Evolutionary conservation across 768 basidiomycete species (phyloP).

Genomic region (Cystofilobasidium bisporidii): DNA sequence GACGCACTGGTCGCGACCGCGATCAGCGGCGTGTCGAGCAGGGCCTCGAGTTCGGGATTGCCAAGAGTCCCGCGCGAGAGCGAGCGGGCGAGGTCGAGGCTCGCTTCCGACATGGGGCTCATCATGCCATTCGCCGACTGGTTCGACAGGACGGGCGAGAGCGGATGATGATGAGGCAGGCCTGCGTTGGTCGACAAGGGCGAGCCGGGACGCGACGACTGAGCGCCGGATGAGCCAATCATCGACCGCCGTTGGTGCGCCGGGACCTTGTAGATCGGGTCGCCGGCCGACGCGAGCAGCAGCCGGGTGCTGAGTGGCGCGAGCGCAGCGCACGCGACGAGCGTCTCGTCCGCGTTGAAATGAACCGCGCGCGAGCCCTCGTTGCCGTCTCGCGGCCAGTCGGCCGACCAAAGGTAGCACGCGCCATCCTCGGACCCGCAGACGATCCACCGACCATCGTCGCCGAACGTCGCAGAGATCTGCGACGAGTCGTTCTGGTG

Average conservation of each 20-base stretch:
- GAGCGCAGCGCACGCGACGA: slow-evolving; percentile 29
- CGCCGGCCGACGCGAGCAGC: slow-evolving; percentile 29
- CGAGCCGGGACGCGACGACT: not conserved
- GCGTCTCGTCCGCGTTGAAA: not conserved
- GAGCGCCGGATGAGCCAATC: not conserved
- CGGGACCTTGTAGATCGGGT: slow-evolving; percentile 27
- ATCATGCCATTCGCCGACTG: not conserved
- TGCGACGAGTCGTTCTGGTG: slow-evolving; percentile 33
- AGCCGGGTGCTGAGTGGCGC: slow-evolving; percentile 29
- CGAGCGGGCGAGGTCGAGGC: not conserved
- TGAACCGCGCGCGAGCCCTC: not conserved
- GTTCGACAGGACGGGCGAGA: slow-evolving; percentile 6
- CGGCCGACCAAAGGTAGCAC: slow-evolving; percentile 26
- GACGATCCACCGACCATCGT: slow-evolving; percentile 34
- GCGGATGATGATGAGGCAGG: not conserved
- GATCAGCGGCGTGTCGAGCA: slow-evolving; percentile 12
- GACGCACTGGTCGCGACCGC: slow-evolving; percentile 19
- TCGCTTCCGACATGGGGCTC: not conserved
- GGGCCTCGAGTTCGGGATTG: not conserved
- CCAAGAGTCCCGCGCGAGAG: slow-evolving; percentile 9
- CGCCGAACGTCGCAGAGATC: slow-evolving; percentile 28
- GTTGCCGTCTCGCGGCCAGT: slow-evolving; percentile 5
- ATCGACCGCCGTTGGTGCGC: no score
- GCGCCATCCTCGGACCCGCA: slow-evolving; percentile 32
- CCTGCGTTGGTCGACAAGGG: not conserved